Conservation (phyloP, 2,329 filamentous ascomycete species). For the Metarhizium rileyi region DNA sequence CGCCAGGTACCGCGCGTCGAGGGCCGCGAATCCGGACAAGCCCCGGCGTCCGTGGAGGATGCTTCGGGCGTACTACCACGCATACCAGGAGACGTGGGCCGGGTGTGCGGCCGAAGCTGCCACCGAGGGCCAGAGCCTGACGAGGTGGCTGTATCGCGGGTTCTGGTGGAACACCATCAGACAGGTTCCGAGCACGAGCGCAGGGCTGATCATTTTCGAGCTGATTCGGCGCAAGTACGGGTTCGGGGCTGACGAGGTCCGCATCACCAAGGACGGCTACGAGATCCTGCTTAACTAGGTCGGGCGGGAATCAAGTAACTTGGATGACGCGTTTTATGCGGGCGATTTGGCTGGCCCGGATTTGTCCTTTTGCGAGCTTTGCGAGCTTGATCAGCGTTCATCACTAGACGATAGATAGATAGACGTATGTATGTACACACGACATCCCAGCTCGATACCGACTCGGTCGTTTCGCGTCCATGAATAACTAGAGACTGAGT, state of each 20-base stretch:
- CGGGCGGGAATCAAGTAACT: not conserved
- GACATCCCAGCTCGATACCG: no score
- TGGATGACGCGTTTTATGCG: not conserved
- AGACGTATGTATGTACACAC: no score
- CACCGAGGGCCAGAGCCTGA: slow-evolving; percentile 43
- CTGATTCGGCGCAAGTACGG: slow-evolving; percentile 65
- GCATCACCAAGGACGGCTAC: slow-evolving; percentile 59
- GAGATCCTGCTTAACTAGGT: slow-evolving; percentile 50
- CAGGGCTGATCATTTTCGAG: slow-evolving; percentile 71
- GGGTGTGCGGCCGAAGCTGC: slow-evolving; percentile 50
- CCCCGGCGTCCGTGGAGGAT: slow-evolving; percentile 37
- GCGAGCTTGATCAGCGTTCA: no score
- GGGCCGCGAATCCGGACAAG: slow-evolving; percentile 20
- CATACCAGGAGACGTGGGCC: slow-evolving; percentile 58
- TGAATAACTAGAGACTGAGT: no score
- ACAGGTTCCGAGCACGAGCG: slow-evolving; percentile 68
- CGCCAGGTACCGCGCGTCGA: slow-evolving; percentile 31
- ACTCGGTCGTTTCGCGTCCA: no score
- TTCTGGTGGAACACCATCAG: slow-evolving; percentile 65
- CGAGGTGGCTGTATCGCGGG: slow-evolving; percentile 57
- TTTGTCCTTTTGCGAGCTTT: no score
- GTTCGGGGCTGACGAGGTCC: slow-evolving; percentile 48
- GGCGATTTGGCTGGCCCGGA: no score
- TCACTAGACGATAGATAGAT: no score
- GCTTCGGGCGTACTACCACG: slow-evolving; percentile 57